Base-by-base conservation (phyloP, 2,329 filamentous ascomycete species). In the Beauveria sp. region DNA sequence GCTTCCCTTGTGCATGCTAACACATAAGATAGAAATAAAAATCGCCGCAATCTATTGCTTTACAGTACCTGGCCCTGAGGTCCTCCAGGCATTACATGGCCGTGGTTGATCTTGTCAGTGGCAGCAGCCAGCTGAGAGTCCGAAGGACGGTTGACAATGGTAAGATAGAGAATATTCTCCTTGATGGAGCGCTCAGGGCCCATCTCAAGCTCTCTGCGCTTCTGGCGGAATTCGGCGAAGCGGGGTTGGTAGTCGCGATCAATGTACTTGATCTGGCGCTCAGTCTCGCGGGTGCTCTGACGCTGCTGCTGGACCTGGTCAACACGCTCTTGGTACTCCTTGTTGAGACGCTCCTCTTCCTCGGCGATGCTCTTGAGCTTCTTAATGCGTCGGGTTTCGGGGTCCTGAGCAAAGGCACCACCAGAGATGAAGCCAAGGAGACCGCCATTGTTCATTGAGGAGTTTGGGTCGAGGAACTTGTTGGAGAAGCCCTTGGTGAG, bases 391-490 rank as follows among this genome's bases (percentile, higher is more conserved):
- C 58, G 57, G 4, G 62, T 60, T 30, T 63, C 58, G 16, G 62
- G 62, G 30, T 63, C 62, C 34, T 55, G 52, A 20, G 51, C 54
- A n/a, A 63, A 16, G 30, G 62, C 58, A 34, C 62, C 62, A 10
- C 62, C 62, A 10, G 62, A 60, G 47, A 63, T 58, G 45, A 63
- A 57, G 46, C 62, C 62, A 5, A 63, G 43, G 9, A 63, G 58
- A 14, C 62, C 62, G 28, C 58, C 58, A 47, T 63, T 65, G 56
- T 65, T 67, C 5, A 58, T 66, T 20, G 70, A 63, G 42, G 67
- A 67, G 4, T 69, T 59, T 26, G 68, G 20, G 20, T 71, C 68
- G 43, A 42, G 60, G 61, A 67, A 71, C 24, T 70, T 70, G 20
- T 70, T 71, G 53, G 65, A 69, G 61, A 71, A 71, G 26, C 66